Percentiles rank a stretch among this genome's conserved stretches.
Conservation (phyloP, 192 early-diverging fungal genomes). For the Rhizoclosmatium sp. region DNA sequence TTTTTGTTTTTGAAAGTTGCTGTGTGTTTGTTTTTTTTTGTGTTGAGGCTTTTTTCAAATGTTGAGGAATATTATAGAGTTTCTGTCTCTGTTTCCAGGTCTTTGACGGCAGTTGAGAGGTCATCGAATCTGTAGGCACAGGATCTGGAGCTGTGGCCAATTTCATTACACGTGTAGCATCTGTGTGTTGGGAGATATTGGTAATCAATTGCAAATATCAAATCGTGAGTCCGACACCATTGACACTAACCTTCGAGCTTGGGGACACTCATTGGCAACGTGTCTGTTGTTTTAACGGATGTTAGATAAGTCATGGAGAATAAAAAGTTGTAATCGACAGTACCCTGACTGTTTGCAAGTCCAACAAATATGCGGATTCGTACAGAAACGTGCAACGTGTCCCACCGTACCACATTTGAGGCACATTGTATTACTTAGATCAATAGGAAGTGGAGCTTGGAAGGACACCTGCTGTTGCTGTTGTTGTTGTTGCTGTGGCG, state of each 20-base stretch:
- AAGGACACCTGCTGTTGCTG: neutral
- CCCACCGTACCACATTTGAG: neutral
- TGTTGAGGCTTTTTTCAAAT: too few species aligned
- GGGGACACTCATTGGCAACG: conserved; percentile 10
- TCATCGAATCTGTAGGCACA: too few species aligned
- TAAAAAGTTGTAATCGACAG: neutral
- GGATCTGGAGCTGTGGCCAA: too few species aligned
- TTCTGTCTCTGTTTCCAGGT: too few species aligned
- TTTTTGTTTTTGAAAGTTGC: too few species aligned
- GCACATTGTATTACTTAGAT: neutral
- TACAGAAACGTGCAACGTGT: conserved; percentile 2
- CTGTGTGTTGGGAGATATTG: too few species aligned
- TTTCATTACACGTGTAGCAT: too few species aligned
- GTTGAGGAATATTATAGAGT: too few species aligned
- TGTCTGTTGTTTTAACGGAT: neutral
- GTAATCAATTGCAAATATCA: too few species aligned
- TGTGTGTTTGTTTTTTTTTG: too few species aligned
- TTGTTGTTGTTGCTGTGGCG: neutral
- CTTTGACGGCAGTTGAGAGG: too few species aligned
- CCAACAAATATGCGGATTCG: conserved; percentile 20
- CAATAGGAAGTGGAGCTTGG: neutral
- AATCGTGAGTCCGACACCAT: neutral
- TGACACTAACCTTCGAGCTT: neutral
- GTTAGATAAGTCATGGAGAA: neutral
- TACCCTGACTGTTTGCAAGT: neutral